phyloP scores from a whole-genome alignment of 2,329 filamentous ascomycete species.

The Laburnicola sp. region DNA sequence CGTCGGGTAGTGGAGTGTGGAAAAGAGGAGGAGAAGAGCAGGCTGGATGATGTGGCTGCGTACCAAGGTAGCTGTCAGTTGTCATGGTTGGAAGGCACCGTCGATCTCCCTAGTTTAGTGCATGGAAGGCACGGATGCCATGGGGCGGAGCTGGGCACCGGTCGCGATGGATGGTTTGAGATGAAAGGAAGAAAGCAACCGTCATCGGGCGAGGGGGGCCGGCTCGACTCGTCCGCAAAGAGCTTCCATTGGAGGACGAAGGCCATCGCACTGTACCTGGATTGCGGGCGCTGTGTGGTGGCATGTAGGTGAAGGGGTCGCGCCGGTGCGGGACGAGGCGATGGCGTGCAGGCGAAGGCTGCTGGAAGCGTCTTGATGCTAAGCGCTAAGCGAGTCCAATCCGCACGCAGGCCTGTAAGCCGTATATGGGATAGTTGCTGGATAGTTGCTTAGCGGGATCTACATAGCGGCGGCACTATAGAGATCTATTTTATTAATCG shows the following conservation, averaged over 20 bases:
- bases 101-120: conserved; percentile 14
- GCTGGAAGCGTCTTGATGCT: too few species aligned
- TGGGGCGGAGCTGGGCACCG: conserved; percentile 19
- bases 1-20: conserved; percentile 23
- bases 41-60: conserved; percentile 11
- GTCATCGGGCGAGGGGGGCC: conserved; percentile 23
- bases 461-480: too few species aligned
- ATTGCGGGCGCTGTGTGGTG: not conserved
- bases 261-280: not conserved
- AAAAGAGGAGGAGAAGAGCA: conserved; percentile 16
- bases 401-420: too few species aligned
- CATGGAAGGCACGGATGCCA: conserved; percentile 30
- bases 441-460: not conserved
- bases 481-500: too few species aligned
- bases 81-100: conserved; percentile 16
- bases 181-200: conserved; percentile 16
- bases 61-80: conserved; percentile 17
- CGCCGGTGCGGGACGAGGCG: not conserved
- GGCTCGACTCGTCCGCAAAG: conserved; percentile 3
- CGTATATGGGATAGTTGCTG: not conserved
- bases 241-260: not conserved
- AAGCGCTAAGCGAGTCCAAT: too few species aligned
- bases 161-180: conserved; percentile 10
- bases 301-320: not conserved
- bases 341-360: not conserved